These are phyloP conservation scores for Russula sp. DNA, from an alignment of 768 basidiomycete genomes.

Conservation along the genomic window DNA sequence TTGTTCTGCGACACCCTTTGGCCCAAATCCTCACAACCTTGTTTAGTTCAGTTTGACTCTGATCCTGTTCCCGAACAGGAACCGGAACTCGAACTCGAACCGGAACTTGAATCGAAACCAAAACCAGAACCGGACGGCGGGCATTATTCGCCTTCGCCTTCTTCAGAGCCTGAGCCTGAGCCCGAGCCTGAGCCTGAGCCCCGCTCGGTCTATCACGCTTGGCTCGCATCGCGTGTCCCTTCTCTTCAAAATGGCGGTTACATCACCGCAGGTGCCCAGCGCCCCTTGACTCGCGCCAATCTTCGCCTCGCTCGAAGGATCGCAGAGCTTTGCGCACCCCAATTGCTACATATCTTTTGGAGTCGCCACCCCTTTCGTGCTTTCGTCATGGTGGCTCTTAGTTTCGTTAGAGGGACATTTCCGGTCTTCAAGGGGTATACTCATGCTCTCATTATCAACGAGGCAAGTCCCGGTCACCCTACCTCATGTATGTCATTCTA, in stretches of 20 bases:
- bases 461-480: constrained; percentile 42
- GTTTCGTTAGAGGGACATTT: constrained; percentile 66
- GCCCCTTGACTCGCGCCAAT: constrained; percentile 54
- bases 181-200: background rate
- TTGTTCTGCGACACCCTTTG: constrained; percentile 9
- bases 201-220: constrained; percentile 25
- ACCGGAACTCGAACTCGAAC: background rate
- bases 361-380: constrained; percentile 62
- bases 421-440: constrained; percentile 83
- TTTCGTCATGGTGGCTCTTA: constrained; percentile 62
- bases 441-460: constrained; percentile 79
- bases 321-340: constrained; percentile 45
- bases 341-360: constrained; percentile 48
- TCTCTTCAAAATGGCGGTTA: constrained; percentile 18
- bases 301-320: constrained; percentile 51
- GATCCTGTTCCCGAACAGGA: constrained; percentile 3
- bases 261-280: constrained; percentile 57
- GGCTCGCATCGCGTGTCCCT: constrained; percentile 29
- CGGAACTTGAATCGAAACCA: background rate
- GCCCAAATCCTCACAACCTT: background rate
- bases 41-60: constrained; percentile 1
- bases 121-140: background rate
- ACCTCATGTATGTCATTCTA: background rate
- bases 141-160: background rate
- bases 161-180: background rate